These are phyloP conservation scores for Citrullus mucosospermus DNA, from an alignment of 306 rosid genomes.

Conservation along the genomic window DNA sequence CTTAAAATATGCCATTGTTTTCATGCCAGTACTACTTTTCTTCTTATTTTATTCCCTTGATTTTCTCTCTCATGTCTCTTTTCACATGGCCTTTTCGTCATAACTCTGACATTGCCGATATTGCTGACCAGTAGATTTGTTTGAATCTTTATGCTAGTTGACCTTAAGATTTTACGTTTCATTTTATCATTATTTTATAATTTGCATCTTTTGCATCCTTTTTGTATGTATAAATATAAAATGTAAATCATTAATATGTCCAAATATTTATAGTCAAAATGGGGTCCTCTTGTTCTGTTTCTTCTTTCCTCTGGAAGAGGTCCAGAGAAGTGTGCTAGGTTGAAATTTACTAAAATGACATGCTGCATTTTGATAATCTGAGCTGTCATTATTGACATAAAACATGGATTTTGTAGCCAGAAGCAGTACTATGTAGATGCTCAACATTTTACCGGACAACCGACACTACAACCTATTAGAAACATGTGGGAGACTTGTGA, in stretches of 20 bases:
- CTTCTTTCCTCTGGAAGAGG: background rate
- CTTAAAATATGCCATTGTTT: slow-evolving; percentile 7
- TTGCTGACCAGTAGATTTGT: slow-evolving; percentile 3
- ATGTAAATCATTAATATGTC: background rate
- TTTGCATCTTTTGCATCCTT: background rate
- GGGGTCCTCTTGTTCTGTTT: background rate
- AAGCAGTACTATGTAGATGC: background rate
- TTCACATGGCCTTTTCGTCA: slow-evolving; percentile 3
- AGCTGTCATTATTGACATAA: background rate
- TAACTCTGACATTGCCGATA: background rate
- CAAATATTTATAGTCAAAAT: background rate
- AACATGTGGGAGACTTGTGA: background rate
- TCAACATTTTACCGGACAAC: background rate
- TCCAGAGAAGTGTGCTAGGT: background rate
- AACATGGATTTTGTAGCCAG: background rate
- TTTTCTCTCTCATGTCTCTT: background rate
- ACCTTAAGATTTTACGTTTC: background rate
- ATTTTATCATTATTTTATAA: background rate
- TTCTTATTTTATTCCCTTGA: background rate
- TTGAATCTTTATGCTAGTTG: background rate
- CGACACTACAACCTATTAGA: background rate
- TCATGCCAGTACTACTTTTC: background rate
- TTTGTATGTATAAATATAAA: background rate
- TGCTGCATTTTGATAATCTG: background rate
- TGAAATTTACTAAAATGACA: background rate